Evolutionary conservation across 139 green algal species (phyloP), one percentile per base, ranked within the genome.

Genomic region (Coelastrella sp.): DNA sequence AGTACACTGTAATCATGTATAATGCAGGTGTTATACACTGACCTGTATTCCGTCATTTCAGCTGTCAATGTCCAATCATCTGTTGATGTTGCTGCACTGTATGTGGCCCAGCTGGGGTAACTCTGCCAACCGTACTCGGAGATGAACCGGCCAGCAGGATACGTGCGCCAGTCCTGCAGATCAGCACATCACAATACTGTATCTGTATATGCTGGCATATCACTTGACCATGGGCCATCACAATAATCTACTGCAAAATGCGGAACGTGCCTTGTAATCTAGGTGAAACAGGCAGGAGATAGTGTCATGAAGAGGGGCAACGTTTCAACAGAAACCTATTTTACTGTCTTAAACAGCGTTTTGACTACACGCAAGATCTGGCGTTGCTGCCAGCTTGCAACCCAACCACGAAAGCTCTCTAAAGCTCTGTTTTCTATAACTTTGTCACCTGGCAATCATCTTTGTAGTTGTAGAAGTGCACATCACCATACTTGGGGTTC

Each of bases 391-490:
- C 0, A 47, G 32, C 1, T 47, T 47, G 1, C 0, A 0, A 47
- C 32, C 0, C 32, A 47, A 47, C 1, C 32, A 2, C 1, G 0
- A 47, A 47, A 71, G 61, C 8, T 71, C 10, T 71, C 61, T 71
- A 0, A n/a, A n/a, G 11, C 11, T 0, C 11, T 71, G 61, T 2
- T 10, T 13, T 71, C n/a, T n/a, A n/a, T n/a, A n/a, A n/a, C n/a
- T n/a, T n/a, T n/a, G n/a, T n/a, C 32, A 90, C 86, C 88, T 91
- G 88, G 88, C 88, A 91, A 61, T 91, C 88, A 20, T 80, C 47
- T 23, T 54, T 74, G 86, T 98, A 98, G 85, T 96, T 90, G 89
- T 98, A 98, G 68, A 92, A 97, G 87, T 98, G 96, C 4, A 96
- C 79, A 79, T 98, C 96, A 4, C 96, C 96, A 47, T 92, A 94